phyloP scores from a whole-genome alignment of 2,329 filamentous ascomycete species.

The Pyrenochaeta sp. region DNA sequence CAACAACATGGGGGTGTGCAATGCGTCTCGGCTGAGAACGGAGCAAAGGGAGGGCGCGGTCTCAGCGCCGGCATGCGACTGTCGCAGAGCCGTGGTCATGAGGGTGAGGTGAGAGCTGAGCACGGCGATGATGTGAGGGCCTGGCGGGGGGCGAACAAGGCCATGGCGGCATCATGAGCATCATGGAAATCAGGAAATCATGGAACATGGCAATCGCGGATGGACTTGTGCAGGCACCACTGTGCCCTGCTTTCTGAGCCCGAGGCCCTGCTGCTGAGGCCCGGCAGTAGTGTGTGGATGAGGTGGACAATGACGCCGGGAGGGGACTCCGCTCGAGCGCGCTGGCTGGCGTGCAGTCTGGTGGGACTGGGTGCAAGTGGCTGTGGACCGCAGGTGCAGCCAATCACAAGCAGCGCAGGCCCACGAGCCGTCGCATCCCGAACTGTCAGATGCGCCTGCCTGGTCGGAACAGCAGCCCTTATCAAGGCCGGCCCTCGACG shows the following conservation, averaged over 20 bases:
- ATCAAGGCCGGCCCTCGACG: conserved; percentile 12
- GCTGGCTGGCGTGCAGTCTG: no score
- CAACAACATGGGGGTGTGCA: conserved; percentile 23
- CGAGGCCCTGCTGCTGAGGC: conserved; percentile 13
- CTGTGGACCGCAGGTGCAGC: conserved; percentile 11
- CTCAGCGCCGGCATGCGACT: background rate
- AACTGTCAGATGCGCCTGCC: conserved; percentile 23
- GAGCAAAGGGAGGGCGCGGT: conserved; percentile 17
- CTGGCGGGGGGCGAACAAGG: background rate
- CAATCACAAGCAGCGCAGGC: conserved; percentile 20
- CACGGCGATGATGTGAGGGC: background rate
- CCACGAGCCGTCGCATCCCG: conserved; percentile 26
- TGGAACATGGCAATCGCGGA: background rate
- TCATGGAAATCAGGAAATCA: background rate
- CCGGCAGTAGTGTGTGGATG: conserved; percentile 4
- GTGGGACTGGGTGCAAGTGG: no score
- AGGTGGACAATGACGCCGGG: conserved; percentile 17
- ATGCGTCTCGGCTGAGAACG: conserved; percentile 38
- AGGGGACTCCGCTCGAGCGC: no score
- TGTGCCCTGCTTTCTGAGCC: conserved; percentile 18
- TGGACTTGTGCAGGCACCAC: conserved; percentile 8
- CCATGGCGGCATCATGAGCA: background rate
- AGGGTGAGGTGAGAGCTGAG: background rate
- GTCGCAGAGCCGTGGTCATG: background rate
- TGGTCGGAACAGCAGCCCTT: conserved; percentile 22